Percentiles rank a stretch among this genome's conserved stretches.
phyloP scores from a whole-genome alignment of 2,329 filamentous ascomycete species.

The Penicillium thymicola region DNA sequence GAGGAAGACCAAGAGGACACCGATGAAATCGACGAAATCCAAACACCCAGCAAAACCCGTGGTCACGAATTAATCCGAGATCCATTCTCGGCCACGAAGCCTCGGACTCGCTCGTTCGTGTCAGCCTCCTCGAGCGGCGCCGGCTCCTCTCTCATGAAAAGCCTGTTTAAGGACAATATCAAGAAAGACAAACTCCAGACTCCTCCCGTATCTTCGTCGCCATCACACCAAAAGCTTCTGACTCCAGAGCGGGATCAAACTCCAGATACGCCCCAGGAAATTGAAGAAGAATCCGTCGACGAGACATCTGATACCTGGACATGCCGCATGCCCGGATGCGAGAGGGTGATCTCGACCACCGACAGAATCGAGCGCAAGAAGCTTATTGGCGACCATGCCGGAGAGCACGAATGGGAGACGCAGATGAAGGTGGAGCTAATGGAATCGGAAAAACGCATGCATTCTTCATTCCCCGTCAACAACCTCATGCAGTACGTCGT shows the following conservation, averaged over 20 bases:
- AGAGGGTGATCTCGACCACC: conserved; percentile 12
- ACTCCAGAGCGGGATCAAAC: conserved; percentile 5
- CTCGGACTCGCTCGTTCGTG: conserved; percentile 12
- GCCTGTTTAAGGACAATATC: conserved; percentile 15
- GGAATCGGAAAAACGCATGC: conserved; percentile 24
- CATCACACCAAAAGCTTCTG: background rate
- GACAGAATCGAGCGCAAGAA: conserved; percentile 19
- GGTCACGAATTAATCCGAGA: conserved; percentile 25
- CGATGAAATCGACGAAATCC: conserved; percentile 18
- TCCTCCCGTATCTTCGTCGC: background rate
- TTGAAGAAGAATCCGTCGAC: background rate
- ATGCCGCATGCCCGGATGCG: conserved; percentile 22
- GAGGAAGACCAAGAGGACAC: conserved; percentile 17
- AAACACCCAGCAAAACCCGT: conserved; percentile 24
- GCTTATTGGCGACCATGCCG: conserved; percentile 21
- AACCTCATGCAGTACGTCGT: conserved; percentile 25
- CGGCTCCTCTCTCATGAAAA: conserved; percentile 19
- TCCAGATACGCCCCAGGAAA: background rate
- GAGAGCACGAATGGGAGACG: conserved; percentile 24
- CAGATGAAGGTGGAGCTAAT: conserved; percentile 27
- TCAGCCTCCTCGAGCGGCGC: conserved; percentile 9
- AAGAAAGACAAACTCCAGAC: conserved; percentile 6
- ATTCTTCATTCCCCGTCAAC: conserved; percentile 19
- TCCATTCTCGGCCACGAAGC: conserved; percentile 18
- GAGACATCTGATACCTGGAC: conserved; percentile 16